Conservation (phyloP, 192 early-diverging fungal species). For the Diversispora epigaea region DNA sequence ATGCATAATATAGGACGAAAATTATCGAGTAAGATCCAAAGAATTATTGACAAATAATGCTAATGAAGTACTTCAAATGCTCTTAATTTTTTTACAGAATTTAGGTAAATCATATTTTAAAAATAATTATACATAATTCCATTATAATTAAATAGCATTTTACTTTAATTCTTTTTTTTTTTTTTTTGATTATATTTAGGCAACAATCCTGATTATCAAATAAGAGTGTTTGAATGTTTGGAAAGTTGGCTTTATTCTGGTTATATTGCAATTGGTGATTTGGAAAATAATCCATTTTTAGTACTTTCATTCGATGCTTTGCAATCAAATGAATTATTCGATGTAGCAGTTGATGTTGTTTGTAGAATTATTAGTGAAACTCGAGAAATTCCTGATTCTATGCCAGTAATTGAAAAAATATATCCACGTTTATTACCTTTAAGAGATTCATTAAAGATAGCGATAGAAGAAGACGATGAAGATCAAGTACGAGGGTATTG, state of each 20-base stretch:
- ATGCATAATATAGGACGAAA: neutral
- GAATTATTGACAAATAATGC: conserved; percentile 67
- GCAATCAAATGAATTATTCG: conserved; percentile 70
- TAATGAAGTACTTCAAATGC: conserved; percentile 65
- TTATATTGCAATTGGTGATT: conserved; percentile 64
- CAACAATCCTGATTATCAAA: conserved; percentile 59
- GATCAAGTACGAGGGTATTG: conserved; percentile 81
- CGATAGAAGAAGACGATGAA: conserved; percentile 66
- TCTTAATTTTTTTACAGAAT: conserved; percentile 69
- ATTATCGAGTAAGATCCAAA: conserved; percentile 55
- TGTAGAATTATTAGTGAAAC: conserved; percentile 79
- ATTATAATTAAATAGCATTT: neutral
- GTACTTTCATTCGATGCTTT: conserved; percentile 73
- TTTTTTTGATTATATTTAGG: conserved; percentile 30
- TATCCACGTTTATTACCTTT: conserved; percentile 60
- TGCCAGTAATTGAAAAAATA: conserved; percentile 60
- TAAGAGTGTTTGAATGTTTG: conserved; percentile 71
- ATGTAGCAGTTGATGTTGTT: conserved; percentile 80
- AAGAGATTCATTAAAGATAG: conserved; percentile 43
- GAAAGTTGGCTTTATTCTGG: conserved; percentile 81
- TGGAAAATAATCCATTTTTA: conserved; percentile 66
- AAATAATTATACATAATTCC: neutral
- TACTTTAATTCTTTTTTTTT: neutral
- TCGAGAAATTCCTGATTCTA: conserved; percentile 50
- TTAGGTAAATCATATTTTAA: conserved; percentile 42